Evolutionary conservation across 257 asterid genomes (phyloP).

Genomic region (Lycium barbarum): DNA sequence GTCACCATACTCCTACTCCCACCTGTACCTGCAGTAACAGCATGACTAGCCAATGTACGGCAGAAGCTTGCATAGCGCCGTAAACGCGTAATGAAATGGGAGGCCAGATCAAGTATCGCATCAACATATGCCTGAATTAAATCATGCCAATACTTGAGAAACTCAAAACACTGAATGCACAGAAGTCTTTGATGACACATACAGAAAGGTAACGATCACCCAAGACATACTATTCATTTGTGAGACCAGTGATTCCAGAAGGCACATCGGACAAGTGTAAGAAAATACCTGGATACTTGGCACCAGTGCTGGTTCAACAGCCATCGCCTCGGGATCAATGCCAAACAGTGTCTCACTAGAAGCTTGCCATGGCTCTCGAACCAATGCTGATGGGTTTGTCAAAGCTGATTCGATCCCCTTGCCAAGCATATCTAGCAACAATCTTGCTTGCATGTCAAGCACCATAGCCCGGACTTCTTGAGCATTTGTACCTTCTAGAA

Average conservation of each 20-base stretch:
- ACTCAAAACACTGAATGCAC: neutral
- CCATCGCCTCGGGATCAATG: constrained; percentile 91
- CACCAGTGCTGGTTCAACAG: constrained; percentile 88
- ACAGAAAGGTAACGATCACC: constrained; percentile 30
- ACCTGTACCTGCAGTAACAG: constrained; percentile 92
- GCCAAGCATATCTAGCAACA: constrained; percentile 97
- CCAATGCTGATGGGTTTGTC: constrained; percentile 89
- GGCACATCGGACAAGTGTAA: neutral
- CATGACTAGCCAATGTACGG: constrained; percentile 98
- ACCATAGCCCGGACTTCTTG: constrained; percentile 99
- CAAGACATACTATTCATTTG: neutral
- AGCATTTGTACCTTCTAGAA: constrained; percentile 94
- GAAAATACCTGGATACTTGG: constrained; percentile 82
- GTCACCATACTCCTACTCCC: constrained; percentile 91
- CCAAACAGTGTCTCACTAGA: constrained; percentile 77
- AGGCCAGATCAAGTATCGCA: constrained; percentile 97
- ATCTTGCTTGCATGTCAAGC: constrained; percentile 99
- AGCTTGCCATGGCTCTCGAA: constrained; percentile 96
- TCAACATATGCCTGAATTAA: constrained; percentile 89
- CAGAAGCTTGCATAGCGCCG: constrained; percentile 99
- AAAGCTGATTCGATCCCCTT: constrained; percentile 98
- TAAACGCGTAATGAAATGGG: constrained; percentile 95
- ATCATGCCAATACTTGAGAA: constrained; percentile 37
- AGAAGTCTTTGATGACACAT: neutral
- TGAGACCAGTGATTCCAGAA: neutral